Evolutionary conservation across 2,329 filamentous ascomycete genomes (phyloP).

Genomic region (Paecilomyces sp.): DNA sequence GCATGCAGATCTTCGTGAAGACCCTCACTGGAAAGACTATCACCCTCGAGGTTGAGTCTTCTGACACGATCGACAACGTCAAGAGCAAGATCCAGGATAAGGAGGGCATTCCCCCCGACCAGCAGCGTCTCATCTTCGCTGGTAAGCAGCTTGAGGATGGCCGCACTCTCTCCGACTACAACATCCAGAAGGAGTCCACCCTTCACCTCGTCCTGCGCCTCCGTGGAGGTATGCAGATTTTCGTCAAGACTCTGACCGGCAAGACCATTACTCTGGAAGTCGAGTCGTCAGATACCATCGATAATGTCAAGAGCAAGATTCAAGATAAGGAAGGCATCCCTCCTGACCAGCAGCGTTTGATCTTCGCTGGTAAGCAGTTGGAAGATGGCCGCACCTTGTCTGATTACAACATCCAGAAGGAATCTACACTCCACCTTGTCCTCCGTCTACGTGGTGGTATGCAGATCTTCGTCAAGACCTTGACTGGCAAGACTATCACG

Average conservation of each 20-base stretch:
- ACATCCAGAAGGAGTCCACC: slow-evolving; percentile 89
- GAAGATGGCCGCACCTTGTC: slow-evolving; percentile 85
- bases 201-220: slow-evolving; percentile 81
- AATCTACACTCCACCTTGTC: slow-evolving; percentile 73
- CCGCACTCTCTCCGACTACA: slow-evolving; percentile 84
- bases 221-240: slow-evolving; percentile 66
- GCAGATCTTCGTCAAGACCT: slow-evolving; percentile 79
- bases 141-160: slow-evolving; percentile 96
- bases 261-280: slow-evolving; percentile 95
- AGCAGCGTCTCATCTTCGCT: slow-evolving; percentile 92
- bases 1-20: slow-evolving; percentile 59
- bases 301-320: slow-evolving; percentile 93
- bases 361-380: slow-evolving; percentile 89
- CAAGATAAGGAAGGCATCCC: slow-evolving; percentile 77
- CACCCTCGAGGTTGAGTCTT: slow-evolving; percentile 60
- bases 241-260: slow-evolving; percentile 57
- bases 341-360: slow-evolving; percentile 87
- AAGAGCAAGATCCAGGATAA: slow-evolving; percentile 98
- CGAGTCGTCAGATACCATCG: slow-evolving; percentile 82
- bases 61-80: slow-evolving; percentile 91
- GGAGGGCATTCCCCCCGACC: slow-evolving; percentile 92
- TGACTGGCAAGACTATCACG: slow-evolving; percentile 68
- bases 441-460: slow-evolving; percentile 76
- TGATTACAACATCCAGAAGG: slow-evolving; percentile 97
- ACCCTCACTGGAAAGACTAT: slow-evolving; percentile 58